These are phyloP conservation scores for Pleurotus tuoliensis DNA, from an alignment of 768 basidiomycete genomes.

Conservation along the genomic window DNA sequence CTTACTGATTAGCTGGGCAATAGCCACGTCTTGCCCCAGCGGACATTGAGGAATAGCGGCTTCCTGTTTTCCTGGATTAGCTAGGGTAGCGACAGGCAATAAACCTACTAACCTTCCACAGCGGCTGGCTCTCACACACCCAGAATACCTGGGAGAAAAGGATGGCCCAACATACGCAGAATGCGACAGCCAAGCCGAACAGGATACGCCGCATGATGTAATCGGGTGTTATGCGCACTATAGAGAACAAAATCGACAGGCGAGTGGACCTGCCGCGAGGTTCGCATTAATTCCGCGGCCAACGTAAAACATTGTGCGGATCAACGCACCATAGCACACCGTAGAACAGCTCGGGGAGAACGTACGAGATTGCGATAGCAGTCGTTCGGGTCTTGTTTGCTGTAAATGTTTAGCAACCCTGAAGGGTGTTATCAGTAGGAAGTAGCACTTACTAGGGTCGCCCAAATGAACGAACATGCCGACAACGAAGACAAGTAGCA, in stretches of 20 bases:
- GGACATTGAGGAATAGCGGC: constrained; percentile 33
- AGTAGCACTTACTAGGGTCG: not conserved
- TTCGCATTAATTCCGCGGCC: not conserved
- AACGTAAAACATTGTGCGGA: not conserved
- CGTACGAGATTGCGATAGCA: not conserved
- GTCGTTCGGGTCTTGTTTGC: not conserved
- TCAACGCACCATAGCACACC: constrained; percentile 31
- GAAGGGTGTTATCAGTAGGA: not conserved
- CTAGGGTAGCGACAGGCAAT: not conserved
- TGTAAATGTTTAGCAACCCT: not conserved
- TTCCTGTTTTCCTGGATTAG: not conserved
- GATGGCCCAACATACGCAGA: constrained; percentile 26
- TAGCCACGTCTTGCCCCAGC: constrained; percentile 41
- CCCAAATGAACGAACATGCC: constrained; percentile 1
- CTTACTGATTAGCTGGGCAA: constrained; percentile 52
- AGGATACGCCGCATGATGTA: constrained; percentile 19
- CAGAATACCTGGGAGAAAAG: constrained; percentile 42
- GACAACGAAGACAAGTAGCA: not conserved
- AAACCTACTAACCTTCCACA: constrained; percentile 31
- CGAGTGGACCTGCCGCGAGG: constrained; percentile 38
- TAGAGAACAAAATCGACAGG: constrained; percentile 50
- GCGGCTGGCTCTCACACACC: constrained; percentile 34
- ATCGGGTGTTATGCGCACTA: constrained; percentile 48
- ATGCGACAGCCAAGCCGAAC: constrained; percentile 25
- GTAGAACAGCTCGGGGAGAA: constrained; percentile 23